Evolutionary conservation across 768 basidiomycete species (phyloP).

Genomic region (Rhizopogon sp.): DNA sequence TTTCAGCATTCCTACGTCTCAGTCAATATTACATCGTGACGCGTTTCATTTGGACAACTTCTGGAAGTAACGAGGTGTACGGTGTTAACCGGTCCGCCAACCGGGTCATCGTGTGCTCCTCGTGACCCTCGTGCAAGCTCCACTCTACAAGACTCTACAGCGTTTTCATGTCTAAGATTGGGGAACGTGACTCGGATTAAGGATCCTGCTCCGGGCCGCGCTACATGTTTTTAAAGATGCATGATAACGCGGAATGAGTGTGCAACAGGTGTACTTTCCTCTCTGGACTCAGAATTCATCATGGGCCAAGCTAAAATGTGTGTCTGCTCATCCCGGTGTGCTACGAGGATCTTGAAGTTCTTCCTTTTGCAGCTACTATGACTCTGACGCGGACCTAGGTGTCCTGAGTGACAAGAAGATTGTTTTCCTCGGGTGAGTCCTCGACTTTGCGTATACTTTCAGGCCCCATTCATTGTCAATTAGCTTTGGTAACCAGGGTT

Average conservation of each 20-base stretch:
- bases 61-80: not conserved
- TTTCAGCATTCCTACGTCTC: too few species aligned
- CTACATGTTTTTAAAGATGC: constrained; percentile 3
- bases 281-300: not conserved
- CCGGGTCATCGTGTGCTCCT: constrained; percentile 6
- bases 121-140: constrained; percentile 13
- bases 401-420: constrained; percentile 45
- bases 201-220: not conserved
- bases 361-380: constrained; percentile 38
- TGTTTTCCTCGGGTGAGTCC: constrained; percentile 52
- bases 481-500: constrained; percentile 64
- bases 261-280: not conserved
- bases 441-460: not conserved
- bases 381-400: constrained; percentile 52
- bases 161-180: constrained; percentile 1
- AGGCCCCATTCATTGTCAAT: not conserved
- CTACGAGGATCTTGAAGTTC: not conserved
- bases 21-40: too few species aligned
- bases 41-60: too few species aligned
- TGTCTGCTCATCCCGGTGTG: constrained; percentile 11
- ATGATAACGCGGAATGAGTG: not conserved
- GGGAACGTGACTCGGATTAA: constrained; percentile 8
- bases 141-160: not conserved
- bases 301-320: constrained; percentile 51
- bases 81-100: not conserved